Conservation (phyloP, 1,284 basidiomycete genomes). For the Irpex sp. region DNA sequence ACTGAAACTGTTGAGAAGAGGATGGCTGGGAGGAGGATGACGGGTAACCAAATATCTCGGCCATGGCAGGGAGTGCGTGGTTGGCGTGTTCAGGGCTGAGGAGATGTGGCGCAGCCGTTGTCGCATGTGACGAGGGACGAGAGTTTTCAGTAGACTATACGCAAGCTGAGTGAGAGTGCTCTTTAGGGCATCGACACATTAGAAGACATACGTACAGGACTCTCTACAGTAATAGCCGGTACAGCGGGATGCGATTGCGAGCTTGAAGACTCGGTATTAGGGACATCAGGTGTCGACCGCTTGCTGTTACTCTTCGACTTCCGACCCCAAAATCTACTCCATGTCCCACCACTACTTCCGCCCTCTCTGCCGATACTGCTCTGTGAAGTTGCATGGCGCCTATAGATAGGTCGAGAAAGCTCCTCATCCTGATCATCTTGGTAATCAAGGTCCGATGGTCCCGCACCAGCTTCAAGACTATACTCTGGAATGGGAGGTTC, state of each 20-base stretch:
- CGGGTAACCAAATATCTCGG: constrained; percentile 2
- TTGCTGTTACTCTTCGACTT: constrained; percentile 7
- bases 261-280: background rate
- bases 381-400: background rate
- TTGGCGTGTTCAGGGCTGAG: constrained; percentile 15
- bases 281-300: constrained; percentile 2
- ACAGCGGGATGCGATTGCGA: constrained; percentile 1
- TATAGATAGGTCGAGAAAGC: background rate
- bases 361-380: background rate
- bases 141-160: constrained; percentile 8
- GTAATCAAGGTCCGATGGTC: background rate
- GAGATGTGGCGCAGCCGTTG: constrained; percentile 8
- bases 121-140: background rate
- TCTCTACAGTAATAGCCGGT: constrained; percentile 13
- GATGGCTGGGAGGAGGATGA: no score
- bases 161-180: background rate
- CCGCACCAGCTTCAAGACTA: background rate
- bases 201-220: constrained; percentile 8
- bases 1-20: background rate
- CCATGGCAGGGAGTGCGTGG: constrained; percentile 6
- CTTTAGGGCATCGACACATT: background rate
- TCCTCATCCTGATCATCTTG: background rate
- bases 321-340: constrained; percentile 7
- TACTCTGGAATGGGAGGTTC: background rate
- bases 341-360: background rate